These are phyloP conservation scores for Parastagonospora nodorum DNA, from an alignment of 2,329 filamentous ascomycete genomes.

Conservation along the genomic window DNA sequence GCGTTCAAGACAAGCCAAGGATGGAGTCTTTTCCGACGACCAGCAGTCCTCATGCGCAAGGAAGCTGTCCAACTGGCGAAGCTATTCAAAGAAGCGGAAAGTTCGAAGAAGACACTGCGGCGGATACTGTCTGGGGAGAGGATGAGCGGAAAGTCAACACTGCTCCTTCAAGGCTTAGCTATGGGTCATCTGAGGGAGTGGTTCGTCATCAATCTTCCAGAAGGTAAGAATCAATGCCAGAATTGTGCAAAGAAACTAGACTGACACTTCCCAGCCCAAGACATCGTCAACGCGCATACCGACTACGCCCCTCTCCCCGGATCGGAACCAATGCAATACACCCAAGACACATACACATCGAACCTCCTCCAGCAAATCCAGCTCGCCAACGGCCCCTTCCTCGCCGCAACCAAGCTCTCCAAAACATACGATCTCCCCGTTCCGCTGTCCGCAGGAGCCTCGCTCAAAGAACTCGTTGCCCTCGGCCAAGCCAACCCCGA, in stretches of 20 bases:
- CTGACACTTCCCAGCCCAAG: constrained; percentile 64
- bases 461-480: constrained; percentile 70
- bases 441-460: constrained; percentile 61
- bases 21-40: constrained; percentile 84
- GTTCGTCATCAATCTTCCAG: constrained; percentile 87
- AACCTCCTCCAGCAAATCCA: constrained; percentile 74
- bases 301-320: constrained; percentile 75
- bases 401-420: constrained; percentile 60
- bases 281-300: constrained; percentile 78
- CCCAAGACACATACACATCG: constrained; percentile 78
- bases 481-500: constrained; percentile 75
- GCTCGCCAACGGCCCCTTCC: constrained; percentile 71
- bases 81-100: constrained; percentile 56
- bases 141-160: constrained; percentile 82
- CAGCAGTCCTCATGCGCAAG: constrained; percentile 75
- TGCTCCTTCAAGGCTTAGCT: constrained; percentile 81
- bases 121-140: constrained; percentile 74
- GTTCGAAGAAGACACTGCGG: constrained; percentile 62
- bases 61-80: constrained; percentile 77
- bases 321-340: constrained; percentile 62
- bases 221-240: constrained; percentile 65
- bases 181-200: constrained; percentile 82
- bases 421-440: constrained; percentile 64
- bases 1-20: constrained; percentile 90
- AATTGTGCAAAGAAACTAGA: constrained; percentile 10